A percentile compares a stretch with the other conserved stretches of the same genome.
Evolutionary conservation across 768 basidiomycete species (phyloP).

Genomic region (Pleurotus ostreatus): DNA sequence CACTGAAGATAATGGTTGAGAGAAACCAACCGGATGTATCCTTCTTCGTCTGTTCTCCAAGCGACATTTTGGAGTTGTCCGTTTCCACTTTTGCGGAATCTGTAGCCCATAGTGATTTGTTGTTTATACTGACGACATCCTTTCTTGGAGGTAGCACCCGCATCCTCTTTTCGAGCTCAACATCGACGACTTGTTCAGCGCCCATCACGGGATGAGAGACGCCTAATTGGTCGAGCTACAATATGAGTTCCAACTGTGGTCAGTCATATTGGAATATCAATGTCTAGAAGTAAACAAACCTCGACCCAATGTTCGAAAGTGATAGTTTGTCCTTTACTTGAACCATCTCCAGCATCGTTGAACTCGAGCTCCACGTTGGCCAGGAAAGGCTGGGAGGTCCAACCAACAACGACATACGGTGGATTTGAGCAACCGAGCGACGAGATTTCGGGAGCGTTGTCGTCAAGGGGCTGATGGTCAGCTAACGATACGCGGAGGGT

Average conservation of each 20-base stretch:
- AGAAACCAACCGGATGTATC: too few species aligned
- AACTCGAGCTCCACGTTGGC: constrained; percentile 45
- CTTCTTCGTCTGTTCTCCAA: too few species aligned
- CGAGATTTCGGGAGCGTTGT: constrained; percentile 12
- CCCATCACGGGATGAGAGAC: constrained; percentile 29
- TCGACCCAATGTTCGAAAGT: constrained; percentile 54
- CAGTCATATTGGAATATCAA: not conserved
- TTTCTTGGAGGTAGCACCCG: constrained; percentile 28
- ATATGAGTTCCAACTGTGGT: not conserved
- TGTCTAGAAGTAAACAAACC: constrained; percentile 18
- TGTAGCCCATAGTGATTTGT: constrained; percentile 36
- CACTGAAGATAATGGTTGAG: too few species aligned
- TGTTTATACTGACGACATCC: constrained; percentile 26
- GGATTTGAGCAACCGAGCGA: constrained; percentile 24
- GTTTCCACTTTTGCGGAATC: not conserved
- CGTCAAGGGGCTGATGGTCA: constrained; percentile 14
- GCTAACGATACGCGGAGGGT: constrained; percentile 27
- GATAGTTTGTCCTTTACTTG: constrained; percentile 10
- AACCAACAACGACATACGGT: constrained; percentile 43
- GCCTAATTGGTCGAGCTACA: constrained; percentile 39
- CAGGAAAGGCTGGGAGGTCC: constrained; percentile 38
- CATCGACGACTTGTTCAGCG: constrained; percentile 49
- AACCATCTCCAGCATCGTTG: constrained; percentile 23
- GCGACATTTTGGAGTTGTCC: too few species aligned
- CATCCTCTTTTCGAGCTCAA: constrained; percentile 47